Evolutionary conservation across 164 flowering plant species (phyloP).

Genomic region (Kingdonia uniflora): DNA sequence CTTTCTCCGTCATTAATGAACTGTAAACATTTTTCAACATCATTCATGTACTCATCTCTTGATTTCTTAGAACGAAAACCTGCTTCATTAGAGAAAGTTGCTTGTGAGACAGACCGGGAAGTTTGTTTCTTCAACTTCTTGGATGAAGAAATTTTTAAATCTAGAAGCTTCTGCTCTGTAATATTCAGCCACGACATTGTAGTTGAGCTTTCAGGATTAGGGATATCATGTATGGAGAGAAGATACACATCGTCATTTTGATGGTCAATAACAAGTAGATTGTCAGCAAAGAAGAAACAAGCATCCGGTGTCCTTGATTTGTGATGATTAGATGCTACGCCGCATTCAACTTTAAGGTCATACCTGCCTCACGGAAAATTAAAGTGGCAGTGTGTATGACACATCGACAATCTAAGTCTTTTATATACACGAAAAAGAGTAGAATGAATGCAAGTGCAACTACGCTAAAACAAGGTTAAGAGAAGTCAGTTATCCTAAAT

Average conservation of each 20-base stretch:
- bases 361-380: constrained; percentile 39
- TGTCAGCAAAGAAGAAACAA: constrained; percentile 92
- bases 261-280: constrained; percentile 78
- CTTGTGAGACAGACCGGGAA: constrained; percentile 1
- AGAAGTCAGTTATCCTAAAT: too few relatives aligned
- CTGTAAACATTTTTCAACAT: constrained; percentile 58
- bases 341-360: constrained; percentile 83
- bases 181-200: constrained; percentile 54
- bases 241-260: constrained; percentile 53
- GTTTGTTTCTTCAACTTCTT: constrained; percentile 10
- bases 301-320: constrained; percentile 84
- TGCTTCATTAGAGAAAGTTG: constrained; percentile 11
- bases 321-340: constrained; percentile 44
- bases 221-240: constrained; percentile 37
- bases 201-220: constrained; percentile 8
- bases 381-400: constrained; percentile 3
- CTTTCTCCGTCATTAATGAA: constrained; percentile 94
- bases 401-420: too few relatives aligned
- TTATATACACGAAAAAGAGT: too few relatives aligned
- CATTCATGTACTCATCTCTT: constrained; percentile 56
- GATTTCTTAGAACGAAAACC: constrained; percentile 59
- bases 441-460: too few relatives aligned
- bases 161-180: constrained; percentile 49
- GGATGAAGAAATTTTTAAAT: constrained; percentile 19
- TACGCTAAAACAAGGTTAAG: too few relatives aligned